Evolutionary conservation across 345 rosid genomes (phyloP).

Genomic region (Eucalyptus sp.): DNA sequence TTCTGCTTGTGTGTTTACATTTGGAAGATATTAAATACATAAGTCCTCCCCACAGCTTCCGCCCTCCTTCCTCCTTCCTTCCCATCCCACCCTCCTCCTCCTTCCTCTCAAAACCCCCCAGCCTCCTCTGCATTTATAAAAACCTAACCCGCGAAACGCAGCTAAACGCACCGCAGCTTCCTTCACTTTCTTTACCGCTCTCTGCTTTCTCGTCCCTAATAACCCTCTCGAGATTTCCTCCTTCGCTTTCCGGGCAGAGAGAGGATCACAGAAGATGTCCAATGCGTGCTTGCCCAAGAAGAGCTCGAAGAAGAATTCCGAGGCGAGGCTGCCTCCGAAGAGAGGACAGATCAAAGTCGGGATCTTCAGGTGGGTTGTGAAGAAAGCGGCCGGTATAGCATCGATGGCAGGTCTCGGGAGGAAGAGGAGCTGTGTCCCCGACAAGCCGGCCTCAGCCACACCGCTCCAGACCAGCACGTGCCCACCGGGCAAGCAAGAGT

Average conservation of each 20-base stretch:
- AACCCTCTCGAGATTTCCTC: not conserved
- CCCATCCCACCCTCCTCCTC: not conserved
- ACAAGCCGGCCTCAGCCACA: not conserved
- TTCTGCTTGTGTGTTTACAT: not conserved
- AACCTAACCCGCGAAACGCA: not conserved
- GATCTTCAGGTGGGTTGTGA: not conserved
- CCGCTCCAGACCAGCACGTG: not conserved
- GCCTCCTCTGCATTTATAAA: not conserved
- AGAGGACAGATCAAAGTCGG: slow-evolving; percentile 1
- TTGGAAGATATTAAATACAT: not conserved
- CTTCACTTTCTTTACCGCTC: not conserved
- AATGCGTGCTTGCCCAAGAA: not conserved
- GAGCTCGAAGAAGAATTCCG: not conserved
- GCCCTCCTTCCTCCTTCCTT: not conserved
- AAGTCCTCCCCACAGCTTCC: not conserved
- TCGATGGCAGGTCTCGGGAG: not conserved
- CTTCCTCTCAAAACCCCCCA: not conserved
- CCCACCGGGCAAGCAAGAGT: not conserved
- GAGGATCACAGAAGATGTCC: not conserved
- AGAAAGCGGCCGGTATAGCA: not conserved
- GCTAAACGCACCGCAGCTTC: not conserved
- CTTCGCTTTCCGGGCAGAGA: not conserved
- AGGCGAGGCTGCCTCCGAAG: not conserved
- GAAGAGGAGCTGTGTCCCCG: not conserved
- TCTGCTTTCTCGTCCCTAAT: not conserved